Base-by-base conservation (phyloP, 2,329 filamentous ascomycete species). In the Helminthosporium solani region DNA sequence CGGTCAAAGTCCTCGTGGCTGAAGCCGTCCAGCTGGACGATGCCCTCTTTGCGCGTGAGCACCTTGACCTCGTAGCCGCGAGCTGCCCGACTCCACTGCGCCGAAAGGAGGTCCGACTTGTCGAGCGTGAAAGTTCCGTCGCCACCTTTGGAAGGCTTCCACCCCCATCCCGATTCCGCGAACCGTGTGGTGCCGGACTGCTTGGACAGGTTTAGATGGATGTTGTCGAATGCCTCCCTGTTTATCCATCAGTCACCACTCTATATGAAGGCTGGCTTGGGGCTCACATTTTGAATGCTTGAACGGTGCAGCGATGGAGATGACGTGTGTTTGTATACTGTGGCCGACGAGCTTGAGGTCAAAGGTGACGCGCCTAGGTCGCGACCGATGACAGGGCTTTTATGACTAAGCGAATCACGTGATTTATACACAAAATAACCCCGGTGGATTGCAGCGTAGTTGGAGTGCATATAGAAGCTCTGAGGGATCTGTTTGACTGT, bases 61-160 rank as follows among this genome's bases (percentile, higher is more conserved):
- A 99, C 88, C 77, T 95, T 96, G 66, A 97, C 78, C 70, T 99
- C 94, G 72, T 88, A 95, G 40, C 94, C 95, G 67, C 88, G 90
- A 42, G 92, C 83, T 20, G 92, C 94, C 62, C 89, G 83, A 71
- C 91, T 96, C 94, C 94, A 99, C 73, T 96, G 91, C 49, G 91
- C 91, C 54, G 82, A 84, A 51, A 83, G 82, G 62, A 99, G 90
- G 68, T 95, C 90, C 71, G 80, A 84, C 68, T 86, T 84, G 70
- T 96, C 90, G 59, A 97, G 83, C 16, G 92, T 97, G 73, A 96
- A 96, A 50, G 91, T 92, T 15, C 37, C 41, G 56, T 96, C 90
- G 70, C 90, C 88, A 66, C 88, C 90, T 42, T 83, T 84, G 3
- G 84, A 81, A 21, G 92, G 90, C 73, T 95, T 96, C 95, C 95